Evolutionary conservation across 768 basidiomycete species (phyloP), one percentile per base, ranked within the genome.

Genomic region (Scleroderma bovista): DNA sequence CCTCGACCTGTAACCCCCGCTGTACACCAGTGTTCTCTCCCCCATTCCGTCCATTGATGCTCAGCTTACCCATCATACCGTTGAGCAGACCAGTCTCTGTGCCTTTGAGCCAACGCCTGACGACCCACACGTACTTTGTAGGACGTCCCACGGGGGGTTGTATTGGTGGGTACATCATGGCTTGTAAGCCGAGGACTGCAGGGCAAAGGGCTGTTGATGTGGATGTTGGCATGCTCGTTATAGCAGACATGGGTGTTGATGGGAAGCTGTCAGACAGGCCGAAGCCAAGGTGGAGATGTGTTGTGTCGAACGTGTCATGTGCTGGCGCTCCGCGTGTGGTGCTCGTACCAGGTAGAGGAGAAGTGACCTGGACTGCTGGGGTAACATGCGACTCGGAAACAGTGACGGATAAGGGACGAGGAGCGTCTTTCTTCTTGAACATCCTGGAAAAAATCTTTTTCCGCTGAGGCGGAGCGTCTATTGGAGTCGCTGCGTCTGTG

Each of bases 71-170:
- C 42, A 73, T 69, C 52, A 79, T 61, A 17, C 73, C 76, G 40
- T 76, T 66, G 13, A 80, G 45, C 34, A 79, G 60, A 33, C 77
- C 65, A 6, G 67, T 61, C 16, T 76, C 75, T 10, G 66, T 62
- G 22, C 75, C 77, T 62, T 91, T 92, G 56, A 84, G 62, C 90
- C 90, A 93, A 55, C 71, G 75, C 44, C 83, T 73, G 23, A 89
- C 80, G 17, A 85, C 72, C 89, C 89, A 93, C 6, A 86, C 79
- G 51, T 93, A 90, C 67, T 67, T 69, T 9, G 64, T 67, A 1
- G 76, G 72, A 3, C 73, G 69, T 6, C 69, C 72, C 34, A 51
- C 67, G 46, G 65, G 71, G 16, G 63, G 71, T 45, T 54, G 56
- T 34, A 61, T 56, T 10, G 78, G 72, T 15, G 83, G 78, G 40